A percentile compares a stretch with the other conserved stretches of the same genome.
These are phyloP conservation scores for Arabidopsis hybrid DNA, from an alignment of 441 rosid species.

Conservation along the genomic window DNA sequence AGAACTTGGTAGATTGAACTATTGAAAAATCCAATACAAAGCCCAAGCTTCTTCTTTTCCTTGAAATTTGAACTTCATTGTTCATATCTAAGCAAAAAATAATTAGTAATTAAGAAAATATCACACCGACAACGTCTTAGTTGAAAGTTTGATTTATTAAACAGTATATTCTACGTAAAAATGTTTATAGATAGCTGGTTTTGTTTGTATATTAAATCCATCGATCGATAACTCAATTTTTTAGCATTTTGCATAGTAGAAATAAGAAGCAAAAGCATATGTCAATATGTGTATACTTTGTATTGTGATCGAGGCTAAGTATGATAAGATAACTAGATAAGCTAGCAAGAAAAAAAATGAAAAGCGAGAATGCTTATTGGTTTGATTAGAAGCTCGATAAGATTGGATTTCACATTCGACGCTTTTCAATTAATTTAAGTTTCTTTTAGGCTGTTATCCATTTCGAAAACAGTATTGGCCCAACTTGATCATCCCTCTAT, in stretches of 20 bases:
- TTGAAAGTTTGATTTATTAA: too few relatives aligned
- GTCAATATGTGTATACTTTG: background rate
- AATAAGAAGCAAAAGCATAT: background rate
- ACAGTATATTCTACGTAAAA: background rate
- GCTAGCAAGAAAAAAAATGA: slow-evolving; percentile 46
- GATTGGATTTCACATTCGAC: slow-evolving; percentile 28
- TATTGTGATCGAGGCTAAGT: slow-evolving; percentile 35
- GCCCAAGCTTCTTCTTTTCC: background rate
- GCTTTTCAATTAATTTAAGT: slow-evolving; percentile 29
- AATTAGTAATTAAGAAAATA: background rate
- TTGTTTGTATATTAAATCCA: background rate
- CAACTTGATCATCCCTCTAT: slow-evolving; percentile 30
- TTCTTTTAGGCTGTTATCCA: slow-evolving; percentile 40
- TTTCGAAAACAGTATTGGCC: slow-evolving; percentile 29
- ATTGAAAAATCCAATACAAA: background rate
- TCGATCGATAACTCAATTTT: background rate
- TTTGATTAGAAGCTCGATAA: slow-evolving; percentile 39
- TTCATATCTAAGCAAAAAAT: background rate
- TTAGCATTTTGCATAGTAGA: background rate
- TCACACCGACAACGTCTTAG: background rate
- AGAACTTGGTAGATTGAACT: slow-evolving; percentile 11
- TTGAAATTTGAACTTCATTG: background rate
- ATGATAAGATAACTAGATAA: slow-evolving; percentile 53
- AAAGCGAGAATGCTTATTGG: slow-evolving; percentile 60
- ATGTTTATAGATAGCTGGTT: background rate